Percentiles rank a stretch among this genome's conserved stretches.
Evolutionary conservation across 2,329 filamentous ascomycete genomes (phyloP).

Genomic region (Xylariaceae sp.): DNA sequence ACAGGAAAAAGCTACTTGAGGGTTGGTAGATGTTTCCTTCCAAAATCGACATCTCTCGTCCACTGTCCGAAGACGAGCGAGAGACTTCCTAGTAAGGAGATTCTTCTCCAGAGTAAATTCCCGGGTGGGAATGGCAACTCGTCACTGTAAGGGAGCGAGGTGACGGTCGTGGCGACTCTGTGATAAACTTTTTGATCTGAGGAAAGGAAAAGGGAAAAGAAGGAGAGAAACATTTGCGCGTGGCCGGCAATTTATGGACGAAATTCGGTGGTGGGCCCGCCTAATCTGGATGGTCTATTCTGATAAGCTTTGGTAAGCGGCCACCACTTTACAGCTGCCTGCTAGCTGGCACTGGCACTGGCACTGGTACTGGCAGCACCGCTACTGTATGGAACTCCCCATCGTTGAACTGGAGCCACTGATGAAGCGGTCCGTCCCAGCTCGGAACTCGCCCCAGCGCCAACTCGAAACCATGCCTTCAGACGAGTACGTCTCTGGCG

Average conservation of each 20-base stretch:
- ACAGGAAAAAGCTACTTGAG: neutral
- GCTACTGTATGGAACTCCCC: neutral
- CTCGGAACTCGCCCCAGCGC: no score
- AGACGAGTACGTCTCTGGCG: slow-evolving; percentile 65
- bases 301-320: no score
- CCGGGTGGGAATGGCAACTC: slow-evolving; percentile 53
- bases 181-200: slow-evolving; percentile 58
- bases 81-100: slow-evolving; percentile 61
- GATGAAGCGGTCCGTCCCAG: no score
- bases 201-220: slow-evolving; percentile 40
- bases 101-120: slow-evolving; percentile 53
- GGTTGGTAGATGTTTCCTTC: slow-evolving; percentile 46
- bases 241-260: slow-evolving; percentile 25
- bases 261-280: slow-evolving; percentile 7
- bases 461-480: slow-evolving; percentile 63
- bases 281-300: neutral
- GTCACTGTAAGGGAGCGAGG: slow-evolving; percentile 51
- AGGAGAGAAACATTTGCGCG: slow-evolving; percentile 14
- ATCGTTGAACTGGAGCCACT: no score
- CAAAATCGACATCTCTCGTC: slow-evolving; percentile 54
- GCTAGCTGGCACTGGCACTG: slow-evolving; percentile 1
- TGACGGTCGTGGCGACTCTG: slow-evolving; percentile 60
- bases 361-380: neutral
- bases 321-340: neutral
- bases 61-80: slow-evolving; percentile 43